These are phyloP conservation scores for Triticum urartu DNA, from an alignment of 176 grass and related monocot genomes.

Conservation along the genomic window DNA sequence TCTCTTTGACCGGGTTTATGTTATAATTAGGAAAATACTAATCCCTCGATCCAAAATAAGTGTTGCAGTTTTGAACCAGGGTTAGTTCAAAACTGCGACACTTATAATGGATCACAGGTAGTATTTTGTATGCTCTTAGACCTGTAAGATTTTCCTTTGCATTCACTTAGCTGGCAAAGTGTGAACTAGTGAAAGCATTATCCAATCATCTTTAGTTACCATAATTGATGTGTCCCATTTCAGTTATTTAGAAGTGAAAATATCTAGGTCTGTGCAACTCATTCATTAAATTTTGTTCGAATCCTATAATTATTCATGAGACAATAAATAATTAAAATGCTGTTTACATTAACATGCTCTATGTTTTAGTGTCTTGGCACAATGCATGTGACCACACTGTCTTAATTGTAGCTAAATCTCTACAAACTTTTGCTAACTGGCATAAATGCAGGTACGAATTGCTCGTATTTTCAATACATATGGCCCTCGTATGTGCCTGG, in stretches of 20 bases:
- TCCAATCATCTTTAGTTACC: not conserved
- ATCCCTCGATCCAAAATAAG: no score
- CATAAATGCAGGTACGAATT: slow-evolving; percentile 63
- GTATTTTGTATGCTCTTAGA: not conserved
- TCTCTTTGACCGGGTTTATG: not conserved
- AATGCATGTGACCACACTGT: not conserved
- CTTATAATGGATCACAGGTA: no score
- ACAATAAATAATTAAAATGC: slow-evolving; percentile 10
- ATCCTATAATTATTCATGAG: slow-evolving; percentile 6
- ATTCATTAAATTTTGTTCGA: not conserved
- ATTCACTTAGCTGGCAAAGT: not conserved
- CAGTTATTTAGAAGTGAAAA: not conserved
- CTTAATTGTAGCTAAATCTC: not conserved
- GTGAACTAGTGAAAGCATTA: not conserved
- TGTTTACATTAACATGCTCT: not conserved
- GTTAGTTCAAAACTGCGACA: no score
- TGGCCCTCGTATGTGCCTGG: slow-evolving; percentile 92
- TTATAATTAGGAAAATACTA: not conserved
- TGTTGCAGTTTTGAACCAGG: no score
- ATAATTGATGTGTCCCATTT: not conserved
- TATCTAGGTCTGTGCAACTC: not conserved
- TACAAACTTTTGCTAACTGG: slow-evolving; percentile 26
- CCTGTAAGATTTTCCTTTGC: not conserved
- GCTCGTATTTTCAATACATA: slow-evolving; percentile 97
- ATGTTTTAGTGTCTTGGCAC: not conserved